Evolutionary conservation across 129 eudicot species (phyloP).

Genomic region (Lactuca sativa): DNA sequence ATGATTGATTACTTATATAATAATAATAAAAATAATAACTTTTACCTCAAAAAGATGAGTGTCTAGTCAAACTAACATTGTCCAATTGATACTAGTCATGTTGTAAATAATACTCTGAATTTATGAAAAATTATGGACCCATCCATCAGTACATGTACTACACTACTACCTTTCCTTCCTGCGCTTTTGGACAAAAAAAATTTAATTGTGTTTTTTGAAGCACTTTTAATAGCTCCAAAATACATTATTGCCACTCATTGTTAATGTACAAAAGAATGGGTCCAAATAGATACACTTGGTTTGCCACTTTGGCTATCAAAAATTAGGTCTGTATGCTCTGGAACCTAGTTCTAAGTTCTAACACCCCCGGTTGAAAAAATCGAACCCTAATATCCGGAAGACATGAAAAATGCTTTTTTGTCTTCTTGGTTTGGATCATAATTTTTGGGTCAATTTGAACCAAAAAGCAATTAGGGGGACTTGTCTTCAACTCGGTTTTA

Average conservation of each 20-base stretch:
- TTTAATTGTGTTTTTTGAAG: background rate
- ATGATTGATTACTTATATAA: background rate
- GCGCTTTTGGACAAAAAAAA: constrained; percentile 11
- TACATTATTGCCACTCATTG: constrained; percentile 7
- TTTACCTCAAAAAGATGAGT: background rate
- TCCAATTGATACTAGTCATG: background rate
- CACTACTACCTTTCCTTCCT: background rate
- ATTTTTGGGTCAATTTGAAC: no score
- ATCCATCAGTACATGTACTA: background rate
- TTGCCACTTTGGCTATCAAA: background rate
- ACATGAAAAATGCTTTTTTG: no score
- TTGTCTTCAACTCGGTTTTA: no score
- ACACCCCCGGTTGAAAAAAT: no score
- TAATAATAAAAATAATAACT: no score
- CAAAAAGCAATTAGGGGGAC: no score
- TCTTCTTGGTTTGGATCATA: no score
- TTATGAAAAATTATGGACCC: constrained; percentile 17
- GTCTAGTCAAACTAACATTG: background rate
- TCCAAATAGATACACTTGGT: background rate
- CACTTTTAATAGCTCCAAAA: constrained; percentile 3
- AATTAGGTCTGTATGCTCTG: background rate
- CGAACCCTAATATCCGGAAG: no score
- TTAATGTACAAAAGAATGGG: background rate
- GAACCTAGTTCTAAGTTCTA: background rate
- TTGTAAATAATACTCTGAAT: background rate